These are phyloP conservation scores for Kwoniella bestiolae DNA, from an alignment of 768 basidiomycete species.

Conservation along the genomic window DNA sequence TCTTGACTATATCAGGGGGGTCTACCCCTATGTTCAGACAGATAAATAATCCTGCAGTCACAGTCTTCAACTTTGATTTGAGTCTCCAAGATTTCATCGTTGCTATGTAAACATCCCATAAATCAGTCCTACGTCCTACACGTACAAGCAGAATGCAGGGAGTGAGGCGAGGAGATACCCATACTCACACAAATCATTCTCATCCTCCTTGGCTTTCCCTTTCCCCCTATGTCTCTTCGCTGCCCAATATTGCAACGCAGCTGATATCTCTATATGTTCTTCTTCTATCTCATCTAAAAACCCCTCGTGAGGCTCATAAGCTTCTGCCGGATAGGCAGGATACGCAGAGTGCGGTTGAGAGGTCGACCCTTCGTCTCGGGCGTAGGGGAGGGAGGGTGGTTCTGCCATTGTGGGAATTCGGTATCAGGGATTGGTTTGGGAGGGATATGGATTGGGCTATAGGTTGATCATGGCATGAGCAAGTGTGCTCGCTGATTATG, in stretches of 20 bases:
- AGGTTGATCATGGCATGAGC: background rate
- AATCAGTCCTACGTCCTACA: background rate
- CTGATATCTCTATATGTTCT: slow-evolving; percentile 21
- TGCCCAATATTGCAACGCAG: slow-evolving; percentile 56
- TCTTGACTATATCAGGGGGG: slow-evolving; percentile 96
- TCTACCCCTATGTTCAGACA: slow-evolving; percentile 98
- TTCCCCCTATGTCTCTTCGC: slow-evolving; percentile 82
- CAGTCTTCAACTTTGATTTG: slow-evolving; percentile 86
- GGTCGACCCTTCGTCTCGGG: slow-evolving; percentile 50
- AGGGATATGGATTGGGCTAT: background rate
- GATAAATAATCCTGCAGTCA: slow-evolving; percentile 78
- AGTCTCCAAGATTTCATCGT: slow-evolving; percentile 67
- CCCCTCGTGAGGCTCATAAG: slow-evolving; percentile 17
- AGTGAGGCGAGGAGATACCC: background rate
- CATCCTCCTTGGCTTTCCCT: slow-evolving; percentile 62
- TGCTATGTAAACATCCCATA: background rate
- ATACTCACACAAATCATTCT: slow-evolving; percentile 42
- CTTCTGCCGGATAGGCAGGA: slow-evolving; percentile 26
- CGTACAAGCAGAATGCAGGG: background rate
- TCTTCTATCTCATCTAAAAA: slow-evolving; percentile 20
- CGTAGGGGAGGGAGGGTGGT: slow-evolving; percentile 48
- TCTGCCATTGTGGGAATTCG: slow-evolving; percentile 17
- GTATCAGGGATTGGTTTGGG: background rate
- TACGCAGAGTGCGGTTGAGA: slow-evolving; percentile 45
- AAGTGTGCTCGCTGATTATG: background rate